Evolutionary conservation across 164 flowering plant genomes (phyloP).

Genomic region (Stephania yunnanensis): DNA sequence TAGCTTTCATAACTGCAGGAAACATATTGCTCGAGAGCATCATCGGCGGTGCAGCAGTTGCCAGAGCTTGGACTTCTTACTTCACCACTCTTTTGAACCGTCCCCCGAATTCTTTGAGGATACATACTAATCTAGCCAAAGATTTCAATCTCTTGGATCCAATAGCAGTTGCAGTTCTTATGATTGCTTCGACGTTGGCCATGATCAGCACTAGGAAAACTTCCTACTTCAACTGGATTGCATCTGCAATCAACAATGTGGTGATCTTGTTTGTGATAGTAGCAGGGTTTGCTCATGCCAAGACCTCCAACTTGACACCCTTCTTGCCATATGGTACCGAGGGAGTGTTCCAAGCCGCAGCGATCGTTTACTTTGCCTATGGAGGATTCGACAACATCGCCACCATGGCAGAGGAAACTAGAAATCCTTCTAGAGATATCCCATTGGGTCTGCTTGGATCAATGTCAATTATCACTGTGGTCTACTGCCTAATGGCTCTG

Average conservation of each 20-base stretch:
- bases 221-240: slow-evolving; percentile 49
- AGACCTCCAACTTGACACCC: slow-evolving; percentile 37
- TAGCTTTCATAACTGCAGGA: slow-evolving; percentile 62
- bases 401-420: slow-evolving; percentile 70
- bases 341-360: slow-evolving; percentile 55
- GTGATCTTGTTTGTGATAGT: slow-evolving; percentile 56
- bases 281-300: slow-evolving; percentile 45
- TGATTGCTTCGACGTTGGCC: slow-evolving; percentile 33
- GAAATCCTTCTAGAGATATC: slow-evolving; percentile 54
- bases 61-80: slow-evolving; percentile 74
- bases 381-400: slow-evolving; percentile 58
- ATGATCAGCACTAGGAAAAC: slow-evolving; percentile 43
- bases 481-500: slow-evolving; percentile 55
- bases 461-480: slow-evolving; percentile 46
- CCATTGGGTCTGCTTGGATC: slow-evolving; percentile 59
- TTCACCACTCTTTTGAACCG: slow-evolving; percentile 44
- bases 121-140: slow-evolving; percentile 32
- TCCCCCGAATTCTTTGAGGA: slow-evolving; percentile 31
- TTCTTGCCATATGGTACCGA: slow-evolving; percentile 38
- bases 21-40: slow-evolving; percentile 57
- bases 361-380: slow-evolving; percentile 55
- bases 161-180: slow-evolving; percentile 42
- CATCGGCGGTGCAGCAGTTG: slow-evolving; percentile 59
- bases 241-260: slow-evolving; percentile 33
- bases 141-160: slow-evolving; percentile 55